These are phyloP conservation scores for Phytophthora lateralis DNA, from an alignment of 352 stramenopile species.

Conservation along the genomic window DNA sequence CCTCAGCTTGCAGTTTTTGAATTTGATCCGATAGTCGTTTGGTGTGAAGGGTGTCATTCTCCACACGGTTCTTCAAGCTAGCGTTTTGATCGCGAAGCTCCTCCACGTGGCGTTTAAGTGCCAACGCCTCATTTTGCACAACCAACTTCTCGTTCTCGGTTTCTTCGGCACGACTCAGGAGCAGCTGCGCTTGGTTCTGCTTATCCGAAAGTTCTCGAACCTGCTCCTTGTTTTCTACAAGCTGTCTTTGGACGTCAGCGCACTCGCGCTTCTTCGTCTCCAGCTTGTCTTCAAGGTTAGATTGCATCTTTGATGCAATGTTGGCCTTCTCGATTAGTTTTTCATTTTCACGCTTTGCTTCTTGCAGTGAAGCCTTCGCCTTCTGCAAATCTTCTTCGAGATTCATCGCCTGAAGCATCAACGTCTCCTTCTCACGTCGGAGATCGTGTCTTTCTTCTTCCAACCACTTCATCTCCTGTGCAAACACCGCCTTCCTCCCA, in stretches of 20 bases:
- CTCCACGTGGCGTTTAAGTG: constrained; percentile 60
- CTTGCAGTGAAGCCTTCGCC: constrained; percentile 41
- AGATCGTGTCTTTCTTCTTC: constrained; percentile 70
- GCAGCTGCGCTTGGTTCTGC: constrained; percentile 40
- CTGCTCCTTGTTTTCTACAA: constrained; percentile 55
- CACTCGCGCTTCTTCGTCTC: constrained; percentile 64
- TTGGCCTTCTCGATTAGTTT: constrained; percentile 49
- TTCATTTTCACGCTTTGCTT: constrained; percentile 50
- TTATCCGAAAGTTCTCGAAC: constrained; percentile 47
- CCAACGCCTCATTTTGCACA: constrained; percentile 64
- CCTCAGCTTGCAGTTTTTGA: constrained; percentile 52
- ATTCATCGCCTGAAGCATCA: constrained; percentile 59
- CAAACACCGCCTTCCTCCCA: constrained; percentile 42
- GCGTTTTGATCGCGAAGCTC: constrained; percentile 71
- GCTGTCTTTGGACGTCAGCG: constrained; percentile 42
- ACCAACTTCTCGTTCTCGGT: constrained; percentile 72
- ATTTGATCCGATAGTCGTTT: constrained; percentile 62
- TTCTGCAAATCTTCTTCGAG: constrained; percentile 67
- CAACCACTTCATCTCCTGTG: constrained; percentile 77
- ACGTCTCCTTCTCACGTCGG: constrained; percentile 55
- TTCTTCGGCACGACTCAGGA: constrained; percentile 55
- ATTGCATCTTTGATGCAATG: constrained; percentile 42
- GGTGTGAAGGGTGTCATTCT: constrained; percentile 47
- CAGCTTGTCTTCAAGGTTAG: constrained; percentile 49
- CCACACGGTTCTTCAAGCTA: constrained; percentile 56